Base-by-base conservation (phyloP, 805 yeast genomes). In the Nakazawaea holstii region DNA sequence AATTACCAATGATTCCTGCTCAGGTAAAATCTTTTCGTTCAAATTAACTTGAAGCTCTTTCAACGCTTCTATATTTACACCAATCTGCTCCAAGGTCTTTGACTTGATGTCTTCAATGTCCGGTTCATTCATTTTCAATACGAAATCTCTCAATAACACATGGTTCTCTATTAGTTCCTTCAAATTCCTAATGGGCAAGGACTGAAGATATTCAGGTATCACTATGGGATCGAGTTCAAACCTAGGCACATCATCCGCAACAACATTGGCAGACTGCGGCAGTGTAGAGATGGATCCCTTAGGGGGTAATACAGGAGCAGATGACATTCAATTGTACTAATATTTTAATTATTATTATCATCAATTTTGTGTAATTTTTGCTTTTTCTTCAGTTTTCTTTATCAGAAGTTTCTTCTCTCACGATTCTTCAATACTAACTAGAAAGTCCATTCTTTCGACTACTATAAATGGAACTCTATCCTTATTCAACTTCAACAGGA, bases 161-260 rank as follows among this genome's bases (percentile, higher is more conserved):
- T 47, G 49, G 11, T 26, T 32, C 5, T 11, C 6, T 1, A 32
- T 27, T n/a, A 47, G 20, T 9, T 47, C 49, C 32, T 47, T 28
- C 15, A 47, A 17, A 8, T 17, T 31, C 14, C 27, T 37, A 2
- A 30, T 37, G 8, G 49, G 49, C 14, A 47, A 11, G 4, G 45
- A 46, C 2, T 41, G 42, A 8, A 41, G 20, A 37, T 41, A 46
- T 14, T 13, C 26, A 11, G 49, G 49, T 8, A 40, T 10, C 17
- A 5, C 14, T 8, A 36, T 28, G 15, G 17, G 27, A 9, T 35
- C 29, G 7, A 20, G 17, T 15, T 35, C 11, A 29, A 36, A 36
- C 3, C 29, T 10, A 8, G 13, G 33, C 3, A 14, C 15, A 13
- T 39, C 31, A 10, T 27, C 24, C 13, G 33, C 24, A 20, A 20